Evolutionary conservation across 768 basidiomycete genomes (phyloP).

Genomic region (Amanita muscaria): DNA sequence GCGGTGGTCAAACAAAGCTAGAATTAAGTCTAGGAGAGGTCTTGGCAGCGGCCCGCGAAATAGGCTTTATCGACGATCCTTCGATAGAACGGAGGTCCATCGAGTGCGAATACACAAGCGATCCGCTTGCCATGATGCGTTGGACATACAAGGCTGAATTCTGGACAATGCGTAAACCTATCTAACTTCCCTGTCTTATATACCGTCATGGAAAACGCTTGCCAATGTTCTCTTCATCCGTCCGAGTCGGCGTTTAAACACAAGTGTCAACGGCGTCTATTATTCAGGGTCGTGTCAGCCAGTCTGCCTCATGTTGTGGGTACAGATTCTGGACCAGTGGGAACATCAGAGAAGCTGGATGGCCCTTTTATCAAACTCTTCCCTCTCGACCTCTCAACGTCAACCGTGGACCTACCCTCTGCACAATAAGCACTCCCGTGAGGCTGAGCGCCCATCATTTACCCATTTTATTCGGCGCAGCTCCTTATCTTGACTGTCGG

Average conservation of each 20-base stretch:
- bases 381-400: too few species aligned
- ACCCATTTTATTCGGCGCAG: too few species aligned
- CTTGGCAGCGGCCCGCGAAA: constrained; percentile 34
- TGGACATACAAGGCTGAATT: constrained; percentile 64
- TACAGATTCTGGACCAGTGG: too few species aligned
- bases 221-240: background rate
- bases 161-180: constrained; percentile 47
- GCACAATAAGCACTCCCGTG: too few species aligned
- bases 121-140: constrained; percentile 57
- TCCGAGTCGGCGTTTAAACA: background rate
- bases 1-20: constrained; percentile 42
- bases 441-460: too few species aligned
- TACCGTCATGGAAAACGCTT: constrained; percentile 4
- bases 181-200: constrained; percentile 6
- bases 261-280: background rate
- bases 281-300: constrained; percentile 3
- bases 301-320: background rate
- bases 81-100: constrained; percentile 31
- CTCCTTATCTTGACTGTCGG: too few species aligned
- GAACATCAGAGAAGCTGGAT: too few species aligned
- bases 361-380: too few species aligned
- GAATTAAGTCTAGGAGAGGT: constrained; percentile 63
- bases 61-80: constrained; percentile 41
- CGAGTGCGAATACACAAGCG: constrained; percentile 59
- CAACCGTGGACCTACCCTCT: too few species aligned